Conservation (phyloP, 768 basidiomycete species). For the Termitomyces sp. region DNA sequence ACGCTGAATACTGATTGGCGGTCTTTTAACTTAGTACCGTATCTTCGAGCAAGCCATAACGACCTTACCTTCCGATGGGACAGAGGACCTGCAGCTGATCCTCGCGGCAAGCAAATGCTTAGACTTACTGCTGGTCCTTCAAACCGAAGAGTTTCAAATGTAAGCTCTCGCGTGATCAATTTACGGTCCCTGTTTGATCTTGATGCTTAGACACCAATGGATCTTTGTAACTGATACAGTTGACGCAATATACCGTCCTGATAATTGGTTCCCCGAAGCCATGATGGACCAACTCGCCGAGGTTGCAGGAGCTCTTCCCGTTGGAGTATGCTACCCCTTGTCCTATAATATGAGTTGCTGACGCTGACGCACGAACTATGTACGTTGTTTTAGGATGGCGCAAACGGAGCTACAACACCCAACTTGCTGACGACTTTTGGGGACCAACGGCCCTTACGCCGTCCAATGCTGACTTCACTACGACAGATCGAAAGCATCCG, state of each 20-base stretch:
- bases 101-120: constrained; percentile 92
- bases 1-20: neutral
- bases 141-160: constrained; percentile 99
- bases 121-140: constrained; percentile 87
- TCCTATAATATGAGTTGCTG: neutral
- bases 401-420: constrained; percentile 23
- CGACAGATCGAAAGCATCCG: constrained; percentile 81
- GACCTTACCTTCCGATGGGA: constrained; percentile 71
- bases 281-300: constrained; percentile 91
- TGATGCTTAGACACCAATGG: constrained; percentile 80
- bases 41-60: constrained; percentile 82
- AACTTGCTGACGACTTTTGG: constrained; percentile 26
- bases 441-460: constrained; percentile 54
- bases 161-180: constrained; percentile 28
- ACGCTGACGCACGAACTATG: constrained; percentile 1
- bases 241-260: constrained; percentile 87
- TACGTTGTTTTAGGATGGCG: constrained; percentile 23
- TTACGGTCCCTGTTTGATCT: constrained; percentile 6
- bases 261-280: constrained; percentile 79
- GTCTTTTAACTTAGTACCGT: constrained; percentile 57
- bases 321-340: constrained; percentile 27
- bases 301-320: constrained; percentile 67
- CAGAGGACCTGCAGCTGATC: constrained; percentile 80
- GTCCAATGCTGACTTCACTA: constrained; percentile 66
- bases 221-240: constrained; percentile 98